Base-by-base conservation (phyloP, 2,329 filamentous ascomycete species). In the Diaporthe sp. region DNA sequence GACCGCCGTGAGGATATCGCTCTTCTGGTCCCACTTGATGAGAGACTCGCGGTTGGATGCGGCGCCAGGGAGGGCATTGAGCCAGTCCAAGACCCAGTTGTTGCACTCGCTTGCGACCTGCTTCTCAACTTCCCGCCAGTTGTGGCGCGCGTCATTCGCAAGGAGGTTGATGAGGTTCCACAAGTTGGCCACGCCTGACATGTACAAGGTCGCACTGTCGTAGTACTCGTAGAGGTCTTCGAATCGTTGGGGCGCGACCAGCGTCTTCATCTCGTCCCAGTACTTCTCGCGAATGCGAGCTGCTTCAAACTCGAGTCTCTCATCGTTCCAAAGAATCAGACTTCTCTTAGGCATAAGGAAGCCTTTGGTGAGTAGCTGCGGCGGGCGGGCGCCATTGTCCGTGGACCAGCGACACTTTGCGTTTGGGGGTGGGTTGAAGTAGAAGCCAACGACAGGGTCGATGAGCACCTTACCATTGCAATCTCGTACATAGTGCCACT, bases 221-320 rank as follows among this genome's bases (percentile, higher is more conserved):
- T 87, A 90, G 76, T 86, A 89, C 2, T 79, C 77, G 81, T 85
- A 88, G 30, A 89, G 79, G 35, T 87, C 84, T 47, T 83, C 82
- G 80, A 83, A 86, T 75, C 72, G 80, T 38, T 79, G 22, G 2
- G 81, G 82, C 28, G 78, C 58, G 28, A 71, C 75, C 80, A 86
- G 83, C 1, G 47, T 45, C 74, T 80, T 82, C 80, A 87, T 82
- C 15, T 78, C 70, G 0, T 80, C 68, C 83, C 83, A 85, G 64
- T 83, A 79, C 52, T 80, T 74, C 64, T 81, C 78, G 54, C 85
- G 85, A 35, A 85, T 70, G 25, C 77, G 5, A 82, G 57, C 64
- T n/a, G 61, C 73, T 67, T 75, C 58, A 12, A 12, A 22, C 17
- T 72, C 50, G 55, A 73, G 61, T 25, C 17, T 61, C 8, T 40